Percentiles rank a stretch among this genome's conserved stretches.
Evolutionary conservation across 768 basidiomycete species (phyloP).

Genomic region (Rhizopogon sp.): DNA sequence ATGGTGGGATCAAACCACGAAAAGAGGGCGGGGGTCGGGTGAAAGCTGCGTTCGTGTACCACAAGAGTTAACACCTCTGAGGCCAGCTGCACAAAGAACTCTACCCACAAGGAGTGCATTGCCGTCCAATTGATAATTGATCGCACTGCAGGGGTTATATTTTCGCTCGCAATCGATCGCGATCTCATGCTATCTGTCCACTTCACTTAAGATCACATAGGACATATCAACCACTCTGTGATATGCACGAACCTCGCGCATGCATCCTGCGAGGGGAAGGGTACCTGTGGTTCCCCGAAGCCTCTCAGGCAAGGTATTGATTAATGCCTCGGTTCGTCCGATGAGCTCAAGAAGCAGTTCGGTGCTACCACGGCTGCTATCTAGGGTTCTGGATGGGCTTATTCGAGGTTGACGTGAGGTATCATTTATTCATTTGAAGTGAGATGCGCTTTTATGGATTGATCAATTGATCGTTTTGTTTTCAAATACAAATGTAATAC

Average conservation of each 20-base stretch:
- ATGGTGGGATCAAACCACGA: too few species aligned
- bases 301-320: constrained; percentile 63
- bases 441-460: too few species aligned
- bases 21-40: too few species aligned
- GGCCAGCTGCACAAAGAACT: constrained; percentile 59
- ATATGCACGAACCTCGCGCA: constrained; percentile 96
- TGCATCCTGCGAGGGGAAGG: constrained; percentile 43
- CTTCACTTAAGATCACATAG: constrained; percentile 24
- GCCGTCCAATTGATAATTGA: constrained; percentile 73
- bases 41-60: constrained; percentile 18
- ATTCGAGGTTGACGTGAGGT: too few species aligned
- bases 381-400: too few species aligned
- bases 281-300: constrained; percentile 52
- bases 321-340: constrained; percentile 61
- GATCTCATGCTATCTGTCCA: constrained; percentile 6
- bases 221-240: constrained; percentile 91
- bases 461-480: too few species aligned
- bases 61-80: constrained; percentile 92
- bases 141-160: constrained; percentile 1
- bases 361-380: too few species aligned
- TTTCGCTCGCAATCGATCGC: constrained; percentile 8
- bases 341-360: constrained; percentile 72
- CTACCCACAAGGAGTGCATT: constrained; percentile 74
- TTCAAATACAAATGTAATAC: too few species aligned
- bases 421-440: too few species aligned